Conservation (phyloP, 2,329 filamentous ascomycete genomes). For the Aspergillus sp. region DNA sequence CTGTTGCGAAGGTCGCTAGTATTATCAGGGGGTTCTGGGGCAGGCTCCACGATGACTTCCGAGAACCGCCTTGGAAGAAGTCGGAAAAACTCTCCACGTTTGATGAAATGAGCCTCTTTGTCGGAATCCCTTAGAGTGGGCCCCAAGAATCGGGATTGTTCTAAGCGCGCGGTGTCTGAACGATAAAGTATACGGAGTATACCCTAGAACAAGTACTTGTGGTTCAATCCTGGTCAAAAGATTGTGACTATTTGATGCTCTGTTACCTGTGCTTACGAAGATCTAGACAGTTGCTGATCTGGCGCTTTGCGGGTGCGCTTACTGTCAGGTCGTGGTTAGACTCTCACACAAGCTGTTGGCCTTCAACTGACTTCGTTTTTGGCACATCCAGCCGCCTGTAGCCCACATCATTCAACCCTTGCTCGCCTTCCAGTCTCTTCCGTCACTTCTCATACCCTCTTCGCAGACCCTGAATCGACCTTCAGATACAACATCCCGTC, state of each 20-base stretch:
- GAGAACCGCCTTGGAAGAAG: constrained; percentile 8
- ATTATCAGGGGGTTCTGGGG: not conserved
- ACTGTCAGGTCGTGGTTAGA: too few species aligned
- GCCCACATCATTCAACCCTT: constrained; percentile 1
- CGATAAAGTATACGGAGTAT: not conserved
- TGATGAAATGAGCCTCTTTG: not conserved
- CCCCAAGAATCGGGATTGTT: not conserved
- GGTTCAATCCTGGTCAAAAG: not conserved
- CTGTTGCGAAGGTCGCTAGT: not conserved
- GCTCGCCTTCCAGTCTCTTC: constrained; percentile 10
- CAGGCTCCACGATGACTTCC: not conserved
- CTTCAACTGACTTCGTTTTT: constrained; percentile 4
- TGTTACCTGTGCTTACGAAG: not conserved
- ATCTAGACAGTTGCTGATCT: not conserved
- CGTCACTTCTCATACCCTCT: constrained; percentile 4
- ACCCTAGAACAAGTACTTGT: not conserved
- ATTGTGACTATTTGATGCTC: not conserved
- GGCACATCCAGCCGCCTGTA: constrained; percentile 13
- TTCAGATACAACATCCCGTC: not conserved
- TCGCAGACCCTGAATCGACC: not conserved
- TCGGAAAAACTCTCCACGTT: constrained; percentile 6
- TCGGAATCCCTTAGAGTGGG: not conserved
- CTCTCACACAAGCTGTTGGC: too few species aligned
- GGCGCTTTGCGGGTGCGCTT: too few species aligned
- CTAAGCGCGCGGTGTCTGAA: not conserved